Base-by-base conservation (phyloP, 495 filamentous ascomycete genomes). In the Rostrohypoxylon terebratum region DNA sequence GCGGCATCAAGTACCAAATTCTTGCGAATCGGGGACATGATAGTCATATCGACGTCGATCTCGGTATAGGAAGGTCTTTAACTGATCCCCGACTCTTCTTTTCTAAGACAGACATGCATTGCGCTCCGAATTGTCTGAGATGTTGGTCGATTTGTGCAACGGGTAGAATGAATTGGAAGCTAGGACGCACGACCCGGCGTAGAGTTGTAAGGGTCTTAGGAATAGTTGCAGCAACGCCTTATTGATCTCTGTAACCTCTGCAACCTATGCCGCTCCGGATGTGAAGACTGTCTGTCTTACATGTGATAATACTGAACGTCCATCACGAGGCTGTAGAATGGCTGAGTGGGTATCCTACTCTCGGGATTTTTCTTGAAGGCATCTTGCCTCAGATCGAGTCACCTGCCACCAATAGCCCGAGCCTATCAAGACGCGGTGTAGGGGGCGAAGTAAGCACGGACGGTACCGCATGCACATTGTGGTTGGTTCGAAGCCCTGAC, bases 91-190 rank as follows among this genome's bases (percentile, higher is more conserved):
- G 40, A 47, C 33, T 53, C 31, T 63, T 47, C 10, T 34, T 54
- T 3, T 44, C 42, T 47, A 38, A 23, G 33, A 59, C 59, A 60
- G 59, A 54, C 59, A 64, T 68, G 69, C 54, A 72, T 64, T 44
- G 54, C 31, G 28, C 36, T 31, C 44, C 51, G 36, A 59, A 36
- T 20, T 63, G 63, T 58, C 42, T 53, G 54, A 69, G 64, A 61
- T 69, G 53, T 57, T 69, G 51, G 42, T 73, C 54, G 60, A 64
- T 20, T 69, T 31, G 53, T 60, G 51, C 53, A 42, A 69, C 28
- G 5, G 47, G 21, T 10, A 38, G 51, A 36, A n/a, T 64, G 47
- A 68, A 60, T 68, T 20, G 58, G 45, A 64, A 55, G 14, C 44
- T 47, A 40, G 38, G 57, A 14, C 48, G 53, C 44, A 63, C 45